Conservation (phyloP, 2,329 filamentous ascomycete species). For the Sporothrix variecibatus region DNA sequence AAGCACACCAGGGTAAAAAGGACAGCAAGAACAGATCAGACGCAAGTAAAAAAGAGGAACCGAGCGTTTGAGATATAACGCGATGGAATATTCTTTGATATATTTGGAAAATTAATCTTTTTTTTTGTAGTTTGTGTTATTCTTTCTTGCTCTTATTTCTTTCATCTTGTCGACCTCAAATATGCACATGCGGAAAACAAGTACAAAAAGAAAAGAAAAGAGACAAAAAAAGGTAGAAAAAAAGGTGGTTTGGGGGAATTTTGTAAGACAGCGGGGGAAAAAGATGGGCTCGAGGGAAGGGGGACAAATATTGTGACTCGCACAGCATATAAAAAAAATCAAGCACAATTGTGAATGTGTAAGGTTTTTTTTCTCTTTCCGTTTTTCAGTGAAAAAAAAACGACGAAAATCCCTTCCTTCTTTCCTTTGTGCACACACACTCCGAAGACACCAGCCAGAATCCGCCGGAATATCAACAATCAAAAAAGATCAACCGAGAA, state of each 20-base stretch:
- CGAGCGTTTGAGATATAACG: neutral
- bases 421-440: constrained; percentile 64
- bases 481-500: constrained; percentile 45
- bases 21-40: neutral
- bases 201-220: constrained; percentile 22
- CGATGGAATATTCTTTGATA: constrained; percentile 19
- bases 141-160: constrained; percentile 2
- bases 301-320: constrained; percentile 23
- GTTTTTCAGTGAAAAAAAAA: constrained; percentile 26
- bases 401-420: constrained; percentile 36
- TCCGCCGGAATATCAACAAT: constrained; percentile 50
- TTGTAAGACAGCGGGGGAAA: constrained; percentile 21
- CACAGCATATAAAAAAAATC: constrained; percentile 25
- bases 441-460: constrained; percentile 61
- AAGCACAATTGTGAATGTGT: constrained; percentile 22
- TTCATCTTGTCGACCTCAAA: neutral
- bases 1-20: too few species aligned
- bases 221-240: constrained; percentile 10
- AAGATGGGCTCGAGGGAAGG: constrained; percentile 15
- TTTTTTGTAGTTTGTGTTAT: constrained; percentile 3
- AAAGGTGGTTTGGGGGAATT: constrained; percentile 24
- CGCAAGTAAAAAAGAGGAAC: neutral
- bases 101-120: constrained; percentile 21
- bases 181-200: neutral
- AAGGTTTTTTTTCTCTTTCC: constrained; percentile 24